Base-by-base conservation (phyloP, 2,329 filamentous ascomycete genomes). In the Phoma herbarum region DNA sequence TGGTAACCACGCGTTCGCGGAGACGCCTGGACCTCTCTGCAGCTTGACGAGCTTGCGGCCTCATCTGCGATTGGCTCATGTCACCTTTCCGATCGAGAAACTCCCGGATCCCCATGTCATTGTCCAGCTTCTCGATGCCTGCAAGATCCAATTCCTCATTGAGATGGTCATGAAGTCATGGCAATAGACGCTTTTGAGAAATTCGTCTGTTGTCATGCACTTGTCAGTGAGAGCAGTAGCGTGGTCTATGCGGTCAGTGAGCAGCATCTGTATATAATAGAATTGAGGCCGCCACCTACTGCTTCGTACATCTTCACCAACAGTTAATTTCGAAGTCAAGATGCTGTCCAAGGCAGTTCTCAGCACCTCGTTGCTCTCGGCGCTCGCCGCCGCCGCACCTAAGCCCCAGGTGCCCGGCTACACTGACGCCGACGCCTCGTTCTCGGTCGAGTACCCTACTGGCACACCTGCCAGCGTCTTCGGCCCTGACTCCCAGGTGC, bases 401-500 rank as follows among this genome's bases (percentile, higher is more conserved):
- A 69, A 70, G 57, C 76, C 77, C n/a, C 76, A 79, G 54, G 77
- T 78, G 16, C 51, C 80, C 54, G 81, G 81, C 39, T 83, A 83
- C 72, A 75, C 71, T 20, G 71, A 79, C 60, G 81, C 76, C 9
- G 77, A 81, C 68, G 79, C 79, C 33, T 76, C 79, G 22, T 80
- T 79, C 68, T 74, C 72, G 8, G 72, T 76, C 25, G 56, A 71
- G 71, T 68, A 72, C 7, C 65, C 74, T 12, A 63, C 67, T 45
- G 70, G 64, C 16, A 67, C 75, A 35, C 60, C 80, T 5, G 78
- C 81, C 33, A 76, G 75, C 23, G 71, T 70, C 43, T 83, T 83
- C 58, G 80, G 79, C 7, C 70, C 73, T 12, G 77, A 80, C 65
- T 82, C 80, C 45, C 73, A 77, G 51, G 67, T 83, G 47, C 66